Evolutionary conservation across 345 rosid species (phyloP), one percentile per base, ranked within the genome.

Genomic region (Conringia planisiliqua): DNA sequence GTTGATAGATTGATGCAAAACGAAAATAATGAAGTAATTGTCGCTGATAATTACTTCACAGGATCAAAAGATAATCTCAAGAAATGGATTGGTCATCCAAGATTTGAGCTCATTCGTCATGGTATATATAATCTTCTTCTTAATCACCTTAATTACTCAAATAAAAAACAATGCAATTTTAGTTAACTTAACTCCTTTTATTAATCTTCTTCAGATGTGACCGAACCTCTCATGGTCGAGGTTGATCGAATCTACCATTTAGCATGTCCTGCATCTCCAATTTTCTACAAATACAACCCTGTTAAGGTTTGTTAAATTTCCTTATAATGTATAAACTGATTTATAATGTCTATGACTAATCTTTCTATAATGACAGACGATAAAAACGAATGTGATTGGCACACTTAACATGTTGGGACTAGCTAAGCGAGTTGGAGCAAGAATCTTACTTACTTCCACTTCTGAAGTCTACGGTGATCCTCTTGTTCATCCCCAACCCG

Each of bases 381-480:
- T 89, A 69, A 91, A 90, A 78, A 90, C 97, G 14, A 90, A 90
- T 82, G 94, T 89, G 70, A 90, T 89, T 47, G 94, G 97, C 3
- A 91, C 95, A 54, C 80, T 91, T 78, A 91, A 91, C 72, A 91
- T 91, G 97, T 62, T 91, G 70, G 97, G 97, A 35, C 91, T 91
- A 7, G 97, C 97, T 81, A 89, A 91, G 82, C 82, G 97, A 54
- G 97, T 89, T 42, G 97, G 97, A 61, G 97, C 94, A 27, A 87
- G 97, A 86, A 91, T 91, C 74, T 90, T 91, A 79, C 95, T 90
- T 72, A 94, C 98, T 24, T 94, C 97, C 14, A 91, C 98, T 60
- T 94, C 98, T 5, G 97, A 91, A 84, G 96, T 91, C 10, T 93
- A 89, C 6, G 98, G 98, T 38, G 97, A 93, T 85, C 98, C 98